Conservation (phyloP, 805 yeast genomes). For the Schwanniomyces polymorphus region DNA sequence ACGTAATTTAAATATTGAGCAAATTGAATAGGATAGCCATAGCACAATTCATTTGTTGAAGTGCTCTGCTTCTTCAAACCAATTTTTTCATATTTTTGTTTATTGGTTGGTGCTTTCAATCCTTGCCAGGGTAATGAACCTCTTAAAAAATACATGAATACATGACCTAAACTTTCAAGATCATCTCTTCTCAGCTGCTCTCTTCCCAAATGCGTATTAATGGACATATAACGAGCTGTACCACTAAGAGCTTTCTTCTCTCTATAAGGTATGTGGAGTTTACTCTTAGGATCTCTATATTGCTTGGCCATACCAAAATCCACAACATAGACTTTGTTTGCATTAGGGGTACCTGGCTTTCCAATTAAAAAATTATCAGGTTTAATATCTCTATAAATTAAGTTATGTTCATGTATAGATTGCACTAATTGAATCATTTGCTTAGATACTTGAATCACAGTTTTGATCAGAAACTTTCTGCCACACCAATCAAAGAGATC, state of each 20-base stretch:
- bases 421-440: conserved; percentile 91
- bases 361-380: conserved; percentile 97
- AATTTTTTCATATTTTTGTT: conserved; percentile 95
- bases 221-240: conserved; percentile 98
- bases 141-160: conserved; percentile 88
- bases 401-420: conserved; percentile 82
- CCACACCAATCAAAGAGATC: conserved; percentile 99
- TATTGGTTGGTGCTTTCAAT: conserved; percentile 94
- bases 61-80: conserved; percentile 95
- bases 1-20: conserved; percentile 89
- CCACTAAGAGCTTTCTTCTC: conserved; percentile 96
- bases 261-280: conserved; percentile 93
- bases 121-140: conserved; percentile 99
- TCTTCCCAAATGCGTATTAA: conserved; percentile 95
- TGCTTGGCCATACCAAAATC: conserved; percentile 99
- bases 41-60: conserved; percentile 79
- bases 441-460: conserved; percentile 90
- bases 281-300: conserved; percentile 94
- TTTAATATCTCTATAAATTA: conserved; percentile 94
- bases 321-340: conserved; percentile 82
- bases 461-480: conserved; percentile 79
- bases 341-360: conserved; percentile 79
- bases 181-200: conserved; percentile 97
- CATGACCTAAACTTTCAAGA: conserved; percentile 94
- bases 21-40: conserved; percentile 88